A percentile compares a stretch with the other conserved stretches of the same genome.
Evolutionary conservation across 345 rosid genomes (phyloP).

Genomic region (Acer yangbiense): DNA sequence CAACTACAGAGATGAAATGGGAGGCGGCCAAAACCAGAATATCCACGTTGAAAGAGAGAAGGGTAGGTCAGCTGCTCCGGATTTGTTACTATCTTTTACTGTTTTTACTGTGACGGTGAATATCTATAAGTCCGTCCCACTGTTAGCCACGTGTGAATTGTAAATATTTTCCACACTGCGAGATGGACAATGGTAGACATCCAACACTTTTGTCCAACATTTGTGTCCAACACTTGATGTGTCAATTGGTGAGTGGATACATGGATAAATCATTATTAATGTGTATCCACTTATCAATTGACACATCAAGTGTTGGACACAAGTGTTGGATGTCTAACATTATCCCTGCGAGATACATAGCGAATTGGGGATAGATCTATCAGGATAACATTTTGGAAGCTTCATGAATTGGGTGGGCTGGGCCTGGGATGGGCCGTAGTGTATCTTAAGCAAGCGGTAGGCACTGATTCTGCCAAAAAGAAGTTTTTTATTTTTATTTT

Average conservation of each 20-base stretch:
- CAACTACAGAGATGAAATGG: not conserved
- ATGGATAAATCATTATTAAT: too few species aligned
- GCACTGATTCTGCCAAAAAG: too few species aligned
- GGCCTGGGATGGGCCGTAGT: too few species aligned
- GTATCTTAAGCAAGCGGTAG: too few species aligned
- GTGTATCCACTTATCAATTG: too few species aligned
- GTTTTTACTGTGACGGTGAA: conserved; percentile 14
- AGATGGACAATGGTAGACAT: too few species aligned
- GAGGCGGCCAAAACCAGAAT: conserved; percentile 19
- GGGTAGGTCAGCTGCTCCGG: conserved; percentile 17
- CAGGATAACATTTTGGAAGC: not conserved
- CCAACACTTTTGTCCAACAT: too few species aligned
- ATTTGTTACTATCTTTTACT: conserved; percentile 1
- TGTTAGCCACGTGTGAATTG: conserved; percentile 18
- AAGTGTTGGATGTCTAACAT: too few species aligned
- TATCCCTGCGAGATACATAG: not conserved
- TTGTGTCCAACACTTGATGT: too few species aligned
- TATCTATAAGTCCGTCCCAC: not conserved
- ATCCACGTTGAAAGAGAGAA: not conserved
- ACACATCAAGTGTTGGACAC: too few species aligned
- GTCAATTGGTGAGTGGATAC: too few species aligned
- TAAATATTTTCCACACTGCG: not conserved
- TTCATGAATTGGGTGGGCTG: not conserved
- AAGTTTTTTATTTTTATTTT: too few species aligned
- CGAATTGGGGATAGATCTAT: not conserved